Base-by-base conservation (phyloP, 2,329 filamentous ascomycete species). In the Parastagonospora avenae region DNA sequence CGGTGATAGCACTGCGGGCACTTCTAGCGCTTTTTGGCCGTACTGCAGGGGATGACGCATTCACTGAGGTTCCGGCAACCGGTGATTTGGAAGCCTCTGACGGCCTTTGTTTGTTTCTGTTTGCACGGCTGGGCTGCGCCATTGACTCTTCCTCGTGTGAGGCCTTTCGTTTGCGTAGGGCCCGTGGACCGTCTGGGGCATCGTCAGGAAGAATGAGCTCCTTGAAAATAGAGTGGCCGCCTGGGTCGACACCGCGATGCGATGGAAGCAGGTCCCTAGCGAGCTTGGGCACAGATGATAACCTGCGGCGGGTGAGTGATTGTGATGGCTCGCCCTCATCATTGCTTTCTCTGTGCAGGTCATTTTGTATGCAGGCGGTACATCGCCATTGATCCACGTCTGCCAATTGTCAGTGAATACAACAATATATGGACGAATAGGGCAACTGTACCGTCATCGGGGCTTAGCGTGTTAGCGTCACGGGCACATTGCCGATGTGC, bases 401-500 rank as follows among this genome's bases (percentile, higher is more conserved):
- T 87, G 63, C 39, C 49, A 41, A 50, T 43, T 52, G 55, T 71
- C 45, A 66, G 63, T 50, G 15, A 47, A 44, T 31, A 30, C 42
- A 39, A 24, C 54, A 38, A 52, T 42, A 27, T 33, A 41, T 50
- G 36, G 40, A 48, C 48, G 41, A 43, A 50, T 47, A 51, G 59
- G 52, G 50, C 59, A 55, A 70, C 82, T 45, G 73, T 82, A 92
- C 90, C 83, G 72, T 87, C 82, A 54, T 85, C 82, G 57, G 81
- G 76, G 62, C 77, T 78, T 64, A 90, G 76, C 57, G 84, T 84
- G 52, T 83, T 83, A 70, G 85, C 84, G 70, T 89, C 84, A 68
- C 88, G 86, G 51, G 91, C 92, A 76, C 93, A 97, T 82, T 94
- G 89, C 73, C 89, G 87, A 79, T 97, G 93, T 67, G 92, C 93